Conservation (phyloP, 768 basidiomycete species). For the Asterophora lycoperdoides region DNA sequence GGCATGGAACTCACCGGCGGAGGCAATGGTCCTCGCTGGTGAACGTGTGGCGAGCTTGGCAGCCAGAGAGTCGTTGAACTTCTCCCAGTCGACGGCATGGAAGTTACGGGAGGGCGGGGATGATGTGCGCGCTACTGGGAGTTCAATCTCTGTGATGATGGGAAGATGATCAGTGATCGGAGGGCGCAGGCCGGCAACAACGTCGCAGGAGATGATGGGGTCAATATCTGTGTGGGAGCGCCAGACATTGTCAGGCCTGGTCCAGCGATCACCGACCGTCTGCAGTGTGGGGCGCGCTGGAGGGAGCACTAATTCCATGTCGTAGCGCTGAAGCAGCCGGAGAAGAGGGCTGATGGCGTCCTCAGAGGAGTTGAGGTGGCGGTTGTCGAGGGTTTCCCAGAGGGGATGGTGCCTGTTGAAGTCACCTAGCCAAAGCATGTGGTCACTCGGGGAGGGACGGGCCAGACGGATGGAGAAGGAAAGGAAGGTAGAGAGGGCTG, state of each 20-base stretch:
- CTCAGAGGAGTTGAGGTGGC: not conserved
- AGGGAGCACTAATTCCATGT: not conserved
- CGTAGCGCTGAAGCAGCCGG: not conserved
- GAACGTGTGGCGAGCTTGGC: too few relatives aligned
- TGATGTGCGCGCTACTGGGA: too few relatives aligned
- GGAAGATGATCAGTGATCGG: not conserved
- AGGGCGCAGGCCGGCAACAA: not conserved
- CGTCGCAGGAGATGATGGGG: not conserved
- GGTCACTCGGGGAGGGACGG: not conserved
- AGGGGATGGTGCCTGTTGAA: not conserved
- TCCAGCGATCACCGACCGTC: conserved; percentile 18
- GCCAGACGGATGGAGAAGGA: too few relatives aligned
- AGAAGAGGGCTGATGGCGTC: not conserved
- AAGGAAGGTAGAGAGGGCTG: too few relatives aligned
- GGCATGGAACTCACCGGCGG: too few relatives aligned
- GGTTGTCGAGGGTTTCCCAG: not conserved
- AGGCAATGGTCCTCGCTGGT: too few relatives aligned
- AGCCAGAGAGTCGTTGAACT: too few relatives aligned
- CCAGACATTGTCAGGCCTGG: not conserved
- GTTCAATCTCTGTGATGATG: too few relatives aligned
- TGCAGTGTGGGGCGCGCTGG: not conserved
- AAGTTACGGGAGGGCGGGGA: too few relatives aligned
- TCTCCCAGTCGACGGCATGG: too few relatives aligned
- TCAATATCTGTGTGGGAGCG: not conserved
- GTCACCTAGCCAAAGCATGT: not conserved